Conservation (phyloP, 768 basidiomycete genomes). For the Mrakia hoshinonis region DNA sequence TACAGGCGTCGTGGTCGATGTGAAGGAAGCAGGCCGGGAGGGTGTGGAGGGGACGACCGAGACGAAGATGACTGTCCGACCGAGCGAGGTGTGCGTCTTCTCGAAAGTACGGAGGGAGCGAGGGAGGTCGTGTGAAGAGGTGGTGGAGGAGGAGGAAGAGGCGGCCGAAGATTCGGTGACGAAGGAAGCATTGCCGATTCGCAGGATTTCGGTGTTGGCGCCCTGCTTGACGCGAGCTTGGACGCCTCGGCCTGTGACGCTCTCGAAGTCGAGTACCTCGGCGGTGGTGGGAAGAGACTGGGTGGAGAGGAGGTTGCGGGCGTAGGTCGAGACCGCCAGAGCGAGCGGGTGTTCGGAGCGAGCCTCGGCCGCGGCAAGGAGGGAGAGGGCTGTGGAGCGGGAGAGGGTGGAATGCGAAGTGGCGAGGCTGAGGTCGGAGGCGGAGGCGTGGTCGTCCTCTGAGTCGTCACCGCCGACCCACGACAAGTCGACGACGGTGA, state of each 20-base stretch:
- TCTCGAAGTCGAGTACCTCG: constrained; percentile 67
- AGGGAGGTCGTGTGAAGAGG: constrained; percentile 46
- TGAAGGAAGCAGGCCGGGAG: constrained; percentile 34
- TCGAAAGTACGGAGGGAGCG: constrained; percentile 58
- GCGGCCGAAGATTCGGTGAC: constrained; percentile 38
- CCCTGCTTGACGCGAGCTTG: constrained; percentile 29
- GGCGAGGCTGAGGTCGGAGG: neutral
- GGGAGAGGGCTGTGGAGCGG: constrained; percentile 58
- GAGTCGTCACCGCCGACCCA: constrained; percentile 51
- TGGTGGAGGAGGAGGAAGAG: neutral
- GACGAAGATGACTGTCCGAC: constrained; percentile 79
- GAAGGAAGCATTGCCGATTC: constrained; percentile 71
- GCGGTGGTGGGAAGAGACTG: constrained; percentile 46
- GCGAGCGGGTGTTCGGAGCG: constrained; percentile 95
- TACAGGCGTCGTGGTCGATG: constrained; percentile 39
- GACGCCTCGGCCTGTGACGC: constrained; percentile 80
- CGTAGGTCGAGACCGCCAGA: constrained; percentile 77
- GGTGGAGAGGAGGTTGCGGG: constrained; percentile 41
- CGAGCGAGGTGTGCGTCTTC: constrained; percentile 57
- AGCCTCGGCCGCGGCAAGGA: constrained; percentile 78
- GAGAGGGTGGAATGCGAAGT: constrained; percentile 24
- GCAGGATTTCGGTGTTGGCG: constrained; percentile 28
- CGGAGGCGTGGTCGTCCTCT: neutral
- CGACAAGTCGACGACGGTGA: constrained; percentile 62
- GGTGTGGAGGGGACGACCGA: constrained; percentile 48